Percentiles rank a stretch among this genome's conserved stretches.
These are phyloP conservation scores for Orychophragmus violaceus DNA, from an alignment of 345 rosid genomes.

Conservation along the genomic window DNA sequence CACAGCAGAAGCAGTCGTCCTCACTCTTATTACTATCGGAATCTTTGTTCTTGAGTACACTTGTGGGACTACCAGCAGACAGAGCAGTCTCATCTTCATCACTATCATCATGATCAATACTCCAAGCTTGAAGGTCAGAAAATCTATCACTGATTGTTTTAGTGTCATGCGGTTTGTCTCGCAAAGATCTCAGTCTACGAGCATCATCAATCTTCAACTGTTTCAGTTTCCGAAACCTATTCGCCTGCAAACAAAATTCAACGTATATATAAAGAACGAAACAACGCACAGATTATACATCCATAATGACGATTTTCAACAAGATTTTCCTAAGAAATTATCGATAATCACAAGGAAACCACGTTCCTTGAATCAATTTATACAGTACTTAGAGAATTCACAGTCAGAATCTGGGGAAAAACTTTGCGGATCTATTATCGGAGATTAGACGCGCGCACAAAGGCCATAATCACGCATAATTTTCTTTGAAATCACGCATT, in stretches of 20 bases:
- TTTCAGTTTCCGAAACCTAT: conserved; percentile 36
- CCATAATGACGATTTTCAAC: not conserved
- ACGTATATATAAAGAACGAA: not conserved
- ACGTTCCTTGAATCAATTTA: not conserved
- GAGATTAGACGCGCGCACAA: not conserved
- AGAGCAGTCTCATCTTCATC: conserved; percentile 19
- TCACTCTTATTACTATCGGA: conserved; percentile 11
- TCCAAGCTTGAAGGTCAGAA: conserved; percentile 3
- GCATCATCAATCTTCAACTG: conserved; percentile 38
- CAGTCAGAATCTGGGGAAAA: not conserved
- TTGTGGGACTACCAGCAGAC: conserved; percentile 26
- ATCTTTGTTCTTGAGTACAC: conserved; percentile 26
- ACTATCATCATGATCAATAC: not conserved
- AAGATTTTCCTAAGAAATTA: not conserved
- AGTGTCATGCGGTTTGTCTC: not conserved
- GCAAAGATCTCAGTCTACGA: conserved; percentile 12
- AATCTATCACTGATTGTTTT: not conserved
- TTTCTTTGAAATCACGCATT: conserved; percentile 13
- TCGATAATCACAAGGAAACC: not conserved
- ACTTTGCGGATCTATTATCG: not conserved
- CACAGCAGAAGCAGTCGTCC: conserved; percentile 23
- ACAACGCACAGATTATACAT: not conserved
- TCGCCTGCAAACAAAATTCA: conserved; percentile 24
- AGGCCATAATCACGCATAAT: not conserved
- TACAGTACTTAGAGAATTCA: not conserved